Percentiles rank a stretch among this genome's conserved stretches.
These are phyloP conservation scores for Mrakia hoshinonis DNA, from an alignment of 768 basidiomycete genomes.

Conservation along the genomic window DNA sequence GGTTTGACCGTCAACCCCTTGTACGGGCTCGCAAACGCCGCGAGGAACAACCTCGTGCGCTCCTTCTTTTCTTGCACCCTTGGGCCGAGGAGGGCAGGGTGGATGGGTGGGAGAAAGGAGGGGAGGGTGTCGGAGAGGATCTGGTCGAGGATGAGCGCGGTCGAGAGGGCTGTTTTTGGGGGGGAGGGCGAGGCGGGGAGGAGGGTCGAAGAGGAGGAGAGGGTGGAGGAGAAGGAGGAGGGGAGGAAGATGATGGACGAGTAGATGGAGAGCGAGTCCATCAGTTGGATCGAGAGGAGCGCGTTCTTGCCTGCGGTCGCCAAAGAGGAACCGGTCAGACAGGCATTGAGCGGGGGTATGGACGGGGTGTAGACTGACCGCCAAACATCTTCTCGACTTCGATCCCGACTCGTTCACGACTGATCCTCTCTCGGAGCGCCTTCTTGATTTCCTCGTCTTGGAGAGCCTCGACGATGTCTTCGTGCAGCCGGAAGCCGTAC, in stretches of 20 bases:
- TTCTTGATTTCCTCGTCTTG: conserved; percentile 58
- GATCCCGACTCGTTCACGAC: conserved; percentile 80
- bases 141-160: conserved; percentile 53
- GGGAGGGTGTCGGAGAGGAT: conserved; percentile 37
- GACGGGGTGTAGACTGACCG: conserved; percentile 45
- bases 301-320: conserved; percentile 49
- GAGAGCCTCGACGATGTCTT: conserved; percentile 37
- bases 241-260: conserved; percentile 52
- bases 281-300: conserved; percentile 61
- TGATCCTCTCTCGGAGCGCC: conserved; percentile 68
- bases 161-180: conserved; percentile 47
- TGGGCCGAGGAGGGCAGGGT: conserved; percentile 47
- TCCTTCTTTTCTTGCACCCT: conserved; percentile 38
- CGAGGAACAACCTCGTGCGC: conserved; percentile 63
- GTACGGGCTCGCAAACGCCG: conserved; percentile 67
- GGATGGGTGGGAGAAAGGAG: conserved; percentile 24
- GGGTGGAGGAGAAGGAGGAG: conserved; percentile 36
- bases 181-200: conserved; percentile 40
- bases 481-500: conserved; percentile 57
- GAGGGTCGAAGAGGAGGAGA: conserved; percentile 42
- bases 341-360: neutral
- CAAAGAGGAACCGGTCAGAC: neutral
- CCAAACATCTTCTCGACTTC: conserved; percentile 92
- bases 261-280: conserved; percentile 64
- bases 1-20: conserved; percentile 52